phyloP scores from a whole-genome alignment of 2,329 filamentous ascomycete species.

The Hymenoscyphus linearis region DNA sequence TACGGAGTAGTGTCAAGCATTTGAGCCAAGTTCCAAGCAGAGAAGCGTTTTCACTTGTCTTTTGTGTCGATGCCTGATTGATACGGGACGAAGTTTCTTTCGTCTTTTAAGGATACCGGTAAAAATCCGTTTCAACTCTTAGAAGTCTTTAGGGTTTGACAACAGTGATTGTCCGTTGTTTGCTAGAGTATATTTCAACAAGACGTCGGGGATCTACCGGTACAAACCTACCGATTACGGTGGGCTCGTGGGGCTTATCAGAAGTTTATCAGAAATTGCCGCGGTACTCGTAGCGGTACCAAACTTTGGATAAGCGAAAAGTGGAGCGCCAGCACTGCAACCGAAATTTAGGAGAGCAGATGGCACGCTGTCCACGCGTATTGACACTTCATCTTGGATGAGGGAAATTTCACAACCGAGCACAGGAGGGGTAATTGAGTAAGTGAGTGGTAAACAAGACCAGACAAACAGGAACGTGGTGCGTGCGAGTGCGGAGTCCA shows the following conservation, averaged over 20 bases:
- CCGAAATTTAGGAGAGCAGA: neutral
- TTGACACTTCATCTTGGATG: neutral
- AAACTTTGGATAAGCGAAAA: neutral
- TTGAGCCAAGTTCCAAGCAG: no score
- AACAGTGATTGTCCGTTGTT: no score
- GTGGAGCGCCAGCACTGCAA: neutral
- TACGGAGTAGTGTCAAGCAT: no score
- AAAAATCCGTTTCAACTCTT: no score
- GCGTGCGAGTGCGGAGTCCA: neutral
- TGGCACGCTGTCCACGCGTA: neutral
- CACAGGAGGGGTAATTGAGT: neutral
- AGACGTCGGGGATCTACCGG: no score
- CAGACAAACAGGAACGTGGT: neutral
- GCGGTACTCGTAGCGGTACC: no score
- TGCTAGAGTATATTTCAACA: no score
- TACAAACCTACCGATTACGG: no score
- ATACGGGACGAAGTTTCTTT: no score
- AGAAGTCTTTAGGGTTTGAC: no score
- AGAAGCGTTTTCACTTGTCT: neutral
- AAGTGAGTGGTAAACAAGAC: neutral
- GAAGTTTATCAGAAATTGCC: neutral
- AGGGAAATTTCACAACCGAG: neutral
- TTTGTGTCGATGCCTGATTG: neutral
- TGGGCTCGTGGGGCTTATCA: neutral
- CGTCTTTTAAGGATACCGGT: no score